phyloP scores from a whole-genome alignment of 1,139 yeast genomes.

The Sugiyamaella castrensis region DNA sequence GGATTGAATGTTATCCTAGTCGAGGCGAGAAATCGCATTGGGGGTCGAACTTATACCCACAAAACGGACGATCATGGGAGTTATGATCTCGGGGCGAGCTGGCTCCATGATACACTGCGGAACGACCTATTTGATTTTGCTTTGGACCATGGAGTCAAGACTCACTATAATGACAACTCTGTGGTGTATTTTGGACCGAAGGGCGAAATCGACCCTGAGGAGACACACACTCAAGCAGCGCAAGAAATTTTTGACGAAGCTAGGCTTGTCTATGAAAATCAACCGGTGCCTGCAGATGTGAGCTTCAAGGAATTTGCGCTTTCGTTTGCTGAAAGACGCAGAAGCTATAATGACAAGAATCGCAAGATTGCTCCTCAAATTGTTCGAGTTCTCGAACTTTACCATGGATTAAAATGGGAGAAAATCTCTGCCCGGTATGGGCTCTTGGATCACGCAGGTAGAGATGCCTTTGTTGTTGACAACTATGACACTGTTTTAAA shows the following conservation, averaged over 20 bases:
- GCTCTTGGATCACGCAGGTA: slow-evolving; percentile 1
- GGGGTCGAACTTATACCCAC: slow-evolving; percentile 43
- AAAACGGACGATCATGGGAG: slow-evolving; percentile 31
- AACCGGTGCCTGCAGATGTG: neutral
- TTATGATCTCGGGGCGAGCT: slow-evolving; percentile 63
- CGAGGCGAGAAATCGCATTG: slow-evolving; percentile 58
- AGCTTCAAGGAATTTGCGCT: neutral
- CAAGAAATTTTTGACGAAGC: slow-evolving; percentile 8
- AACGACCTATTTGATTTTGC: slow-evolving; percentile 52
- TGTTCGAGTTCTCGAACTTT: slow-evolving; percentile 4
- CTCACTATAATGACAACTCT: slow-evolving; percentile 49
- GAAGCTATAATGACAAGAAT: neutral
- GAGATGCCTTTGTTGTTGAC: slow-evolving; percentile 11
- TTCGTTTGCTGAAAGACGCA: neutral
- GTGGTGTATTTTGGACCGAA: slow-evolving; percentile 27
- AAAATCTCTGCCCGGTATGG: slow-evolving; percentile 10
- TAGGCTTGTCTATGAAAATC: slow-evolving; percentile 1
- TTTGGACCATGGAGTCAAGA: slow-evolving; percentile 32
- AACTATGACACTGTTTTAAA: slow-evolving; percentile 5
- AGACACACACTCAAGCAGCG: slow-evolving; percentile 9
- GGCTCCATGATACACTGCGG: slow-evolving; percentile 81
- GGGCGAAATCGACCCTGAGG: slow-evolving; percentile 6
- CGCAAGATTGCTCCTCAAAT: slow-evolving; percentile 2
- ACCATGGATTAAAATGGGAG: slow-evolving; percentile 8
- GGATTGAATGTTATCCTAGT: slow-evolving; percentile 47